phyloP scores from a whole-genome alignment of 2,329 filamentous ascomycete species.

The Colletotrichum caudatum region DNA sequence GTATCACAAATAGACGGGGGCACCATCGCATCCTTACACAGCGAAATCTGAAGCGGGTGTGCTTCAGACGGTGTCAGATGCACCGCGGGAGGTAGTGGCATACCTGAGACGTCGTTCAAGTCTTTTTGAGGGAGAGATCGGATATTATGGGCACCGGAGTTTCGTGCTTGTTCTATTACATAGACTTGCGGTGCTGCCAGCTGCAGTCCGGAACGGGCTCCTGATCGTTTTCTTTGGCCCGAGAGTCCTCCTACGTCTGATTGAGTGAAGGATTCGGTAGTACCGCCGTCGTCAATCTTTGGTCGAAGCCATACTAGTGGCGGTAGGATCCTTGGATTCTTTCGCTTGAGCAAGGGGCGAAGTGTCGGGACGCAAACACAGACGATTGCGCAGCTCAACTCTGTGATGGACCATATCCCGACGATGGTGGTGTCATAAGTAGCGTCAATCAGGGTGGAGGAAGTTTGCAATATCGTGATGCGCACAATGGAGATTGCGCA shows the following conservation, averaged over 20 bases:
- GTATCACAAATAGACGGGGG: slow-evolving; percentile 22
- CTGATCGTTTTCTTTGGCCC: not conserved
- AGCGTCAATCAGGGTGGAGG: slow-evolving; percentile 47
- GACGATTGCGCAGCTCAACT: slow-evolving; percentile 54
- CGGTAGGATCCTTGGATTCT: not conserved
- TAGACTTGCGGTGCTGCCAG: not conserved
- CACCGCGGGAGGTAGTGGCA: not conserved
- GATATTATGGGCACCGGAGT: too few relatives aligned
- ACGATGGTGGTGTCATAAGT: slow-evolving; percentile 50
- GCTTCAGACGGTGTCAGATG: not conserved
- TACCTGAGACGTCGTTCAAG: not conserved
- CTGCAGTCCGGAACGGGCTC: not conserved
- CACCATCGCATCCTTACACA: not conserved
- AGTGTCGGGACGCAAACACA: slow-evolving; percentile 56
- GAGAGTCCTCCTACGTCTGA: not conserved
- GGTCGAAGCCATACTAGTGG: not conserved
- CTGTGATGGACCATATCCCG: slow-evolving; percentile 54
- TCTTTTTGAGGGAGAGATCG: not conserved
- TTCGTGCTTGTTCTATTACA: not conserved
- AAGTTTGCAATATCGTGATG: slow-evolving; percentile 48
- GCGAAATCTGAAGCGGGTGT: not conserved
- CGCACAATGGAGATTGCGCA: slow-evolving; percentile 48
- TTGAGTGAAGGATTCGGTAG: slow-evolving; percentile 14
- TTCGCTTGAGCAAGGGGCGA: slow-evolving; percentile 46
- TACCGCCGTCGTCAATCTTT: slow-evolving; percentile 4